Conservation (phyloP, 2,329 filamentous ascomycete genomes). For the Penicillium sp. region DNA sequence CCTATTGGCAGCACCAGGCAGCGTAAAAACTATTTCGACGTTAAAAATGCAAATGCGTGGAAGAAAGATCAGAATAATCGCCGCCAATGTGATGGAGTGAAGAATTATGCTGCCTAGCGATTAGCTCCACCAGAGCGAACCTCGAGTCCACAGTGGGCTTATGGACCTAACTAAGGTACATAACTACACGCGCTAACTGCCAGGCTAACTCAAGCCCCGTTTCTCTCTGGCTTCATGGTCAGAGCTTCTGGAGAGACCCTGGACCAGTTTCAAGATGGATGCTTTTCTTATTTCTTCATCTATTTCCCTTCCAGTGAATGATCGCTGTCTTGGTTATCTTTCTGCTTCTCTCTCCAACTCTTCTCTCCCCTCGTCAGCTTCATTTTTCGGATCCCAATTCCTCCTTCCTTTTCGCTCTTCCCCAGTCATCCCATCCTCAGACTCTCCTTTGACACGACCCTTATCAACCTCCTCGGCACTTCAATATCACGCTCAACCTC, state of each 20-base stretch:
- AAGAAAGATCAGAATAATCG: constrained; percentile 3
- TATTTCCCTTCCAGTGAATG: constrained; percentile 14
- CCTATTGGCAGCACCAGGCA: background rate
- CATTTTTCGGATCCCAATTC: background rate
- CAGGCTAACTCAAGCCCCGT: constrained; percentile 11
- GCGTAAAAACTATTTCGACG: background rate
- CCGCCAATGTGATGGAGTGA: constrained; percentile 8
- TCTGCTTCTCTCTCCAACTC: constrained; percentile 2
- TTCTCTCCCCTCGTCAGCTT: constrained; percentile 2
- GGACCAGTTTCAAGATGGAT: constrained; percentile 32
- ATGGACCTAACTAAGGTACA: constrained; percentile 16
- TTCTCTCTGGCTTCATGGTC: constrained; percentile 24
- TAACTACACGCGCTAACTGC: constrained; percentile 1
- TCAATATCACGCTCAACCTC: background rate
- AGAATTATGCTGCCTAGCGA: constrained; percentile 27
- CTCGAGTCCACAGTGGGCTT: constrained; percentile 20
- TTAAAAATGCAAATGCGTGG: background rate
- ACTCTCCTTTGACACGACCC: constrained; percentile 1
- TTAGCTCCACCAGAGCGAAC: constrained; percentile 22
- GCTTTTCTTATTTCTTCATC: constrained; percentile 19
- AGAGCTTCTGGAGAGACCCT: constrained; percentile 32
- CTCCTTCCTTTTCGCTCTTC: background rate
- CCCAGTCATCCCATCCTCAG: background rate
- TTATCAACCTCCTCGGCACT: background rate
- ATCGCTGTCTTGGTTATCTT: constrained; percentile 13